phyloP scores from a whole-genome alignment of 2,329 filamentous ascomycete species.

The Botrytis sinoallii region DNA sequence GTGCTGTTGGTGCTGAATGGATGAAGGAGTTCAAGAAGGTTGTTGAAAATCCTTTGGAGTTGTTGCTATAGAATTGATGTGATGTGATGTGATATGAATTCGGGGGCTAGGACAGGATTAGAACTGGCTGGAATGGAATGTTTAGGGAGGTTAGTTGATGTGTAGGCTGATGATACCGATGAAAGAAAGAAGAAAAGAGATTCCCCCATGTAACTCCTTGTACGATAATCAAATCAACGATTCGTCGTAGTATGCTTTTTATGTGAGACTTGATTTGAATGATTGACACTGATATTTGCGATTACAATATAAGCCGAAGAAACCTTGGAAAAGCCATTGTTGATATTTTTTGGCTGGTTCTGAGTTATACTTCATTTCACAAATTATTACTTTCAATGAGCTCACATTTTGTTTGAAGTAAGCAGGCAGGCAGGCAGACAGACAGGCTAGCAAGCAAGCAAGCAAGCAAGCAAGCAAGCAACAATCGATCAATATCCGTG shows the following conservation, averaged over 20 bases:
- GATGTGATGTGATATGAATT: slow-evolving; percentile 14
- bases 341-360: background rate
- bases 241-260: background rate
- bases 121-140: background rate
- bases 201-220: slow-evolving; percentile 30
- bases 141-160: background rate
- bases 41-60: slow-evolving; percentile 92
- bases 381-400: background rate
- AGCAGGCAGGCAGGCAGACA: background rate
- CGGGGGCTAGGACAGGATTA: background rate
- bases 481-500: background rate
- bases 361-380: background rate
- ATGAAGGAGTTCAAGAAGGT: slow-evolving; percentile 96
- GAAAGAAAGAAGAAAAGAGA: slow-evolving; percentile 25
- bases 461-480: background rate
- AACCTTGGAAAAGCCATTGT: background rate
- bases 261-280: background rate
- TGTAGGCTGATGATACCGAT: slow-evolving; percentile 19
- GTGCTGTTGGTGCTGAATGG: slow-evolving; percentile 94
- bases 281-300: background rate
- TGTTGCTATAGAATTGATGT: slow-evolving; percentile 65
- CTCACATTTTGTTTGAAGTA: background rate
- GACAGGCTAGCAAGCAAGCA: background rate
- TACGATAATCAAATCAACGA: slow-evolving; percentile 12
- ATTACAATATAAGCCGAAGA: background rate